These are phyloP conservation scores for Leccinum aurantiacum DNA, from an alignment of 768 basidiomycete genomes.

Conservation along the genomic window DNA sequence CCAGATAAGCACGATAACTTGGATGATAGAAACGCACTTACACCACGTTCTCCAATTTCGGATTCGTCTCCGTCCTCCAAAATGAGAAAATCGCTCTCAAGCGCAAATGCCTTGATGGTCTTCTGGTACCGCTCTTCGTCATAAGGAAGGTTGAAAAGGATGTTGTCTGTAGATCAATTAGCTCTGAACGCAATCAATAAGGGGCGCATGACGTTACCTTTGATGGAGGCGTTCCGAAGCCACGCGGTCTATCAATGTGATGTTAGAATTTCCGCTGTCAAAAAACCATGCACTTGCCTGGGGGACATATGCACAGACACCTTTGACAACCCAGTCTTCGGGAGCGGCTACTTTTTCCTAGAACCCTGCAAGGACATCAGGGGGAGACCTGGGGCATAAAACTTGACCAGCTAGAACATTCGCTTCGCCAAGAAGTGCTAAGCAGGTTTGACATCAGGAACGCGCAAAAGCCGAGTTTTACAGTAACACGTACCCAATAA, in stretches of 20 bases:
- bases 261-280: constrained; percentile 5
- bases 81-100: constrained; percentile 74
- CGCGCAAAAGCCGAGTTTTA: not conserved
- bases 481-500: constrained; percentile 50
- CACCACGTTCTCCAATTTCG: constrained; percentile 86
- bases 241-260: constrained; percentile 48
- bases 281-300: constrained; percentile 42
- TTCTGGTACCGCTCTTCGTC: constrained; percentile 71
- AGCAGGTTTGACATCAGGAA: constrained; percentile 9
- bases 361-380: constrained; percentile 70
- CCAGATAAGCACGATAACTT: not conserved
- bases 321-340: constrained; percentile 75
- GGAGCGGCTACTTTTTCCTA: constrained; percentile 39
- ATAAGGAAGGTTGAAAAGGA: constrained; percentile 77
- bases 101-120: constrained; percentile 75
- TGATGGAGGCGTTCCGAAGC: constrained; percentile 67
- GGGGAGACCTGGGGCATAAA: constrained; percentile 80
- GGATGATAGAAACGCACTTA: constrained; percentile 27
- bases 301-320: constrained; percentile 86
- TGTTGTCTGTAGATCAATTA: constrained; percentile 49
- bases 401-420: constrained; percentile 73
- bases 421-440: constrained; percentile 68
- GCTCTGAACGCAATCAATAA: constrained; percentile 39
- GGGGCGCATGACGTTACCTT: constrained; percentile 17
- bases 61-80: constrained; percentile 87